Evolutionary conservation across 345 rosid species (phyloP), one percentile per base, ranked within the genome.

Genomic region (Rhodamnia argentea): DNA sequence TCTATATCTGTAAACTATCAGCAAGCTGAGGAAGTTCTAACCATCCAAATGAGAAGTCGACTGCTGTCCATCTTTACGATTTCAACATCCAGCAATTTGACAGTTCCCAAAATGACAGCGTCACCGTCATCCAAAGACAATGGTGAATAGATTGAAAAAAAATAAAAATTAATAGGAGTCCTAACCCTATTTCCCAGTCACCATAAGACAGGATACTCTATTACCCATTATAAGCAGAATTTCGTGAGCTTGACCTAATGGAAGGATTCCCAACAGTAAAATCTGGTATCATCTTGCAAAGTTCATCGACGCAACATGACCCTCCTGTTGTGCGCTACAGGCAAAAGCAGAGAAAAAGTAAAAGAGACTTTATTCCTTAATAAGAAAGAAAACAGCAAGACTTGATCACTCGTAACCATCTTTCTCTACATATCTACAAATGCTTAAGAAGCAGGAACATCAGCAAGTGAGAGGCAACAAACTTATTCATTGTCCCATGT

Each of bases 401-500:
- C 44, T 32, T 9, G 24, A 70, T 70, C 78, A 32, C 47, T 32
- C 3, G 7, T 32, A 18, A 18, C 32, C 78, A 70, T 32, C 78
- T 29, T 76, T 75, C 26, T 50, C 37, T 47, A n/a, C 32, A 24
- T 54, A 84, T 84, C 56, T 47, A 54, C 74, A 42, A 52, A 44
- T 26, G 62, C 51, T 53, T 8, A 59, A 84, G 81, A 50, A 70
- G 83, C n/a, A 85, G 56, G 57, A 86, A 55, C 40, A 59, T 20
- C 55, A 83, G 82, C 84, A 88, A 56, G 85, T 81, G 78, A 83
- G 59, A 74, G 83, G 74, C 88, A 83, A 52, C 85, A 81, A 82
- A 84, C 85, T 86, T 87, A 90, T 91, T 78, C 91, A 87, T 87
- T 76, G 87, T 87, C 83, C 53, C 53, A 84, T 89, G 86, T 83